phyloP scores from a whole-genome alignment of 1,139 yeast genomes.

The Lodderomyces orthopsilosis region DNA sequence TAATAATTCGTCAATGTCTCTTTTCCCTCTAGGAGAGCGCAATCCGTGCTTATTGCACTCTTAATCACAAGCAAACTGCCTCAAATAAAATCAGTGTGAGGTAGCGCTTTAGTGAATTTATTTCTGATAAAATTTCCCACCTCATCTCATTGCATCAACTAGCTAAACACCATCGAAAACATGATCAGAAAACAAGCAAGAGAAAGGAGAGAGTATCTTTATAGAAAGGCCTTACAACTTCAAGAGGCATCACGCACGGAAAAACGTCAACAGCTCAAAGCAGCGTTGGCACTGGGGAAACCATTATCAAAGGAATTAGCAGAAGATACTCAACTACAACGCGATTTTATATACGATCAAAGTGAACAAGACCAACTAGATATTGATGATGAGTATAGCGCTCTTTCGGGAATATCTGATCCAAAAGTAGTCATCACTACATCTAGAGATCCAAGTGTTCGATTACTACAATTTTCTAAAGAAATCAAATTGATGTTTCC shows the following conservation, averaged over 20 bases:
- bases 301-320: slow-evolving; percentile 86
- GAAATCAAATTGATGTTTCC: slow-evolving; percentile 90
- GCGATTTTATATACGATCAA: slow-evolving; percentile 83
- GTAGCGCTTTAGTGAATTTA: not conserved
- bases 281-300: slow-evolving; percentile 89
- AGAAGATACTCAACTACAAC: slow-evolving; percentile 78
- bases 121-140: not conserved
- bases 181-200: slow-evolving; percentile 90
- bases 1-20: too few relatives aligned
- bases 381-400: slow-evolving; percentile 87
- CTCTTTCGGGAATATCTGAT: slow-evolving; percentile 81
- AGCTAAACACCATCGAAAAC: not conserved
- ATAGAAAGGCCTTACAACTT: slow-evolving; percentile 81
- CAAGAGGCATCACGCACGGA: slow-evolving; percentile 86
- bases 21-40: too few relatives aligned
- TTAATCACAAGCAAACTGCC: too few relatives aligned
- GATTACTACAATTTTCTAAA: slow-evolving; percentile 85
- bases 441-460: slow-evolving; percentile 84
- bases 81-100: too few relatives aligned
- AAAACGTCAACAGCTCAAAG: slow-evolving; percentile 81
- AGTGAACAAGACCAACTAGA: slow-evolving; percentile 49
- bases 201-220: slow-evolving; percentile 90
- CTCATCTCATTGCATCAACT: slow-evolving; percentile 1
- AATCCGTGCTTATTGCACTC: too few relatives aligned
- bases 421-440: slow-evolving; percentile 95